Base-by-base conservation (phyloP, 805 yeast genomes). In the Candida anglica region DNA sequence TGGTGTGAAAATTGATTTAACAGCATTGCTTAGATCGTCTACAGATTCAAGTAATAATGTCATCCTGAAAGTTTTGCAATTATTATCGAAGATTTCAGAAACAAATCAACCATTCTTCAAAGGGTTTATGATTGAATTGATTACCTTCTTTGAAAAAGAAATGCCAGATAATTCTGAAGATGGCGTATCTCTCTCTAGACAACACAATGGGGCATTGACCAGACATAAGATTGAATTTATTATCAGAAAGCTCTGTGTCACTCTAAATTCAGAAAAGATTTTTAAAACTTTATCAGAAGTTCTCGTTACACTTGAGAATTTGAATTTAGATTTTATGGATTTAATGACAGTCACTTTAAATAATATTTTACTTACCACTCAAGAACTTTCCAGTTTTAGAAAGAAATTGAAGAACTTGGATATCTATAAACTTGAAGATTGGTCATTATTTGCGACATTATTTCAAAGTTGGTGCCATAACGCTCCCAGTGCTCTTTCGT, bases 401-500 rank as follows among this genome's bases (percentile, higher is more conserved):
- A 77, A 74, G 38, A 76, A 83, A 47, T 63, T 91, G 33, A 55
- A 71, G 59, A 53, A 58, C 27, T 56, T 80, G n/a, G 86, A 81
- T 33, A 51, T 58, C 15, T 58, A 56, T 46, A 71, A 73, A 23
- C 43, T 65, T 16, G 79, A 75, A 23, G 93, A 86, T 37, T 77
- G 81, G 67, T 57, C 69, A 15, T 66, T 89, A 26, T 93, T 93
- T 53, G 72, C 83, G 18, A 66, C 81, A 0, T 64, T 93, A 36
- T 93, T 91, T 60, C 79, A 77, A 49, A 79, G 94, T 38, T 93
- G 98, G 98, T 80, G 95, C 44, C 81, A 82, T 40, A 91, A 87
- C 52, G 80, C 96, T 0, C 88, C 94, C 1, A 89, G 97, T 4
- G 85, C 89, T 0, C 63, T 93, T 27, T 80, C 95, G 2, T 68